These are phyloP conservation scores for Cladosporium sp. DNA, from an alignment of 2,329 filamentous ascomycete species.

Conservation along the genomic window DNA sequence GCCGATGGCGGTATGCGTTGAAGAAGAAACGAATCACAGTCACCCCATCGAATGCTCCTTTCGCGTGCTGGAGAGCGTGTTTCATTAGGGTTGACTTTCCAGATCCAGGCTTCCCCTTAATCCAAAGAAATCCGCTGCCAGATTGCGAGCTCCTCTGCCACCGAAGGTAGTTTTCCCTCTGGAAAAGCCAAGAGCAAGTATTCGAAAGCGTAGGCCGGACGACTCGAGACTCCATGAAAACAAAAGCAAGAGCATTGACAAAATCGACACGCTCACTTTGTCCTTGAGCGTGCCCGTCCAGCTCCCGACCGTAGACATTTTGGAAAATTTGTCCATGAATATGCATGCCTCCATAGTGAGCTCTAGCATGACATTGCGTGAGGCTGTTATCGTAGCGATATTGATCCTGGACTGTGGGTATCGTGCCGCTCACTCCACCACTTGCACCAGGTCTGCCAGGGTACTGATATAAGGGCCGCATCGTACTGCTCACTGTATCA, in stretches of 20 bases:
- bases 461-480: too few species aligned
- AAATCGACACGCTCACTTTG: neutral
- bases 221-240: neutral
- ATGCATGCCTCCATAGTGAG: too few species aligned
- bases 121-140: neutral
- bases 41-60: too few species aligned
- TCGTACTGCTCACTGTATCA: too few species aligned
- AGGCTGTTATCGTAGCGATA: too few species aligned
- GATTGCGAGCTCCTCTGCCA: neutral
- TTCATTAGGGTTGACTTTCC: constrained; percentile 4
- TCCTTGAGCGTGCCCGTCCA: too few species aligned
- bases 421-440: too few species aligned
- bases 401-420: too few species aligned
- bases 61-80: neutral
- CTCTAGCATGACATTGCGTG: too few species aligned
- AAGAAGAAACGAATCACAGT: neutral
- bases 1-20: neutral
- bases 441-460: too few species aligned
- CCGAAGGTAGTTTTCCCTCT: neutral
- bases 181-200: constrained; percentile 5
- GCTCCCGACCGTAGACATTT: too few species aligned
- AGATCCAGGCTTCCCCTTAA: constrained; percentile 2
- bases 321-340: too few species aligned
- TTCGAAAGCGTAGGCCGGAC: neutral
- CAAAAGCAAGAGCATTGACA: neutral